Base-by-base conservation (phyloP, 2,329 filamentous ascomycete species). In the Aspergillus ustus region DNA sequence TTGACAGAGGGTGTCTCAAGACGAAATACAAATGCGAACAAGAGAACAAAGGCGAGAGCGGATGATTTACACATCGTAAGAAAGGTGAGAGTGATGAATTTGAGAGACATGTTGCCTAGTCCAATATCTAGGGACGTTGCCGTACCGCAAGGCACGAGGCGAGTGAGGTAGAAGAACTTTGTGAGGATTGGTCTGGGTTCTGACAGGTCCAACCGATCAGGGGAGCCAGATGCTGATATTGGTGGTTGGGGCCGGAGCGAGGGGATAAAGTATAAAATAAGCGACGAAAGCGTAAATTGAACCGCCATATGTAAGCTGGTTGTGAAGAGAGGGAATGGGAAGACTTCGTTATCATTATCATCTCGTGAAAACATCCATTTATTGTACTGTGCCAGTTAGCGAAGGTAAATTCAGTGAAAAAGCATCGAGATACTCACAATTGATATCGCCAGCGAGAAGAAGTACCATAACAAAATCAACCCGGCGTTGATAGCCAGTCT, bases 41-140 rank as follows among this genome's bases (percentile, higher is more conserved):
- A 78, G 22, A 99, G 88, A 58, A 99, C 95, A 74, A 98, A 99
- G 49, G 92, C 93, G 22, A 99, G 86, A 17, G 94, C 92, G 9
- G 93, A 97, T 6, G 94, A 98, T 84, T 99, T 99, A 81, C 95
- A 98, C 95, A 99, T 98, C 62, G 95, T 99, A 79, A 97, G 96
- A 76, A 99, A 99, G 9, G 94, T 97, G 68, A 99, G 86, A 46
- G 92, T 93, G 70, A 99, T 98, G 76, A 96, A 97, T 77, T 94
- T 95, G 70, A 99, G 83, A 57, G 92, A 96, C 77, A 92, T 97
- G 74, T 99, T 99, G 66, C 95, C 95, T 61, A 99, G 80, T 15
- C 95, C 95, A 77, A 99, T 97, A 75, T 99, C 95, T 62, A 99
- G 85, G 13, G 94, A 95, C 0, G 95, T 99, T 6, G 95, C 93